Evolutionary conservation across 352 stramenopile genomes (phyloP).

Genomic region (Salisapilia sapeloensis): DNA sequence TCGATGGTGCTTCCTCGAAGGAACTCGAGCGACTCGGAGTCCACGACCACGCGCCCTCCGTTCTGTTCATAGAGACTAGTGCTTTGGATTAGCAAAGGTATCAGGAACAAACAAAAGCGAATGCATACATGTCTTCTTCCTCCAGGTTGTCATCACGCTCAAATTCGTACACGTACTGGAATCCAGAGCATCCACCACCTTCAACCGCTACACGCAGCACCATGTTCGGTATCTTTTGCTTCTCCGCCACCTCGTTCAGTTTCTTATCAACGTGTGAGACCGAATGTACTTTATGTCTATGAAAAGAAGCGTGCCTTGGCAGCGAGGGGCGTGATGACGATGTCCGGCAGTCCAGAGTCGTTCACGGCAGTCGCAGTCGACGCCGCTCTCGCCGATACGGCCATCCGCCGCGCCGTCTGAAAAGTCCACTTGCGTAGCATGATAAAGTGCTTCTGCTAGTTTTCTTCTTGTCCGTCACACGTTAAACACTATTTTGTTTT

Average conservation of each 20-base stretch:
- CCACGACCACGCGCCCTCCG: conserved; percentile 78
- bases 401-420: background rate
- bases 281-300: background rate
- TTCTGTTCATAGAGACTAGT: conserved; percentile 78
- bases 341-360: conserved; percentile 26
- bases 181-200: conserved; percentile 86
- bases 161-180: conserved; percentile 87
- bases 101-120: too few species aligned
- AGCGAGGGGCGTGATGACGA: conserved; percentile 51
- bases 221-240: conserved; percentile 29
- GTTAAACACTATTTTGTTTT: too few species aligned
- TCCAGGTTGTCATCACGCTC: conserved; percentile 33
- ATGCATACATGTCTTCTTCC: conserved; percentile 33
- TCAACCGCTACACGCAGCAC: conserved; percentile 84
- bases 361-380: too few species aligned
- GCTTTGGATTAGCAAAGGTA: background rate
- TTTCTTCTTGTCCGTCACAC: too few species aligned
- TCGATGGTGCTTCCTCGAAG: conserved; percentile 89
- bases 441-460: too few species aligned
- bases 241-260: conserved; percentile 27
- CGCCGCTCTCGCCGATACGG: background rate
- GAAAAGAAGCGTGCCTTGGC: conserved; percentile 13
- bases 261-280: conserved; percentile 16
- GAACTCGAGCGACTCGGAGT: conserved; percentile 89
- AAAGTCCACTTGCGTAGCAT: background rate